These are phyloP conservation scores for Exophiala sp. DNA, from an alignment of 2,329 filamentous ascomycete species.

Conservation along the genomic window DNA sequence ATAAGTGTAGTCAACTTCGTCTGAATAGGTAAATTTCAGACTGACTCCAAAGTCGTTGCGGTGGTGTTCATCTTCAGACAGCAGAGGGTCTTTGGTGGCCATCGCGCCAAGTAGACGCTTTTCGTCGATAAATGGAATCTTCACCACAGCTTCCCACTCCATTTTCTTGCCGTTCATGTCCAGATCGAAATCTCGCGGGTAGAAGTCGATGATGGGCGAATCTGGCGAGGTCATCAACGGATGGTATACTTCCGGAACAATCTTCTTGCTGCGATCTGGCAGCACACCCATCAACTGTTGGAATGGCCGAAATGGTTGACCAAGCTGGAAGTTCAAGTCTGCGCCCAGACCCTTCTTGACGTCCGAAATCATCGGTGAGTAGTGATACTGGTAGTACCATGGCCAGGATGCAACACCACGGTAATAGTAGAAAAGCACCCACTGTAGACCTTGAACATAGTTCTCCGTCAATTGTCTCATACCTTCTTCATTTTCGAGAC, in stretches of 20 bases:
- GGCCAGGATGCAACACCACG: constrained; percentile 96
- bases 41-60: constrained; percentile 90
- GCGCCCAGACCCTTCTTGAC: constrained; percentile 83
- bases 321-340: constrained; percentile 86
- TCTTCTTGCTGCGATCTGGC: constrained; percentile 94
- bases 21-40: constrained; percentile 85
- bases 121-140: constrained; percentile 98
- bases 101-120: constrained; percentile 79
- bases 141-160: constrained; percentile 99
- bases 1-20: constrained; percentile 74
- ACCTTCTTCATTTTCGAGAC: constrained; percentile 73
- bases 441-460: constrained; percentile 95
- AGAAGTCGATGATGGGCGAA: constrained; percentile 96
- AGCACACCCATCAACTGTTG: constrained; percentile 98
- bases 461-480: constrained; percentile 83
- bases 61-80: constrained; percentile 73
- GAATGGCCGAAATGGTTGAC: constrained; percentile 90
- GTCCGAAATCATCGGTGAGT: constrained; percentile 95
- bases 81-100: constrained; percentile 72
- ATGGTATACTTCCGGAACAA: constrained; percentile 84
- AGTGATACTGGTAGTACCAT: constrained; percentile 97
- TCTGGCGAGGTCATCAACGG: constrained; percentile 85
- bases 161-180: constrained; percentile 99
- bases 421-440: constrained; percentile 98
- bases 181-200: constrained; percentile 91